Percentiles rank a stretch among this genome's conserved stretches.
phyloP scores from a whole-genome alignment of 2,329 filamentous ascomycete species.

The Diatrype stigma region DNA sequence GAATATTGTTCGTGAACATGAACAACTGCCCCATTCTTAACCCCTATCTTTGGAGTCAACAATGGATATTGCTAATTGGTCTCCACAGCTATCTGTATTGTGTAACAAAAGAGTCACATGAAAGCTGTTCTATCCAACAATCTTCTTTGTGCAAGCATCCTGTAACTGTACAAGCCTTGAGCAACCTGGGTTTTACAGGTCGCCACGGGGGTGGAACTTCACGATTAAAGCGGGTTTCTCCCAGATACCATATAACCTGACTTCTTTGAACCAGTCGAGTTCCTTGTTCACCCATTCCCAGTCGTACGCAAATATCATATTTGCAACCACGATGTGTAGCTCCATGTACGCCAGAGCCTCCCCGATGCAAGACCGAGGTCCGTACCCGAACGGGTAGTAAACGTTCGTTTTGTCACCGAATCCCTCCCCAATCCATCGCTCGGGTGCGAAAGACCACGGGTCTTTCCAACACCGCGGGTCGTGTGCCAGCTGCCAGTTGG shows the following conservation, averaged over 20 bases:
- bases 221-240: slow-evolving; percentile 21
- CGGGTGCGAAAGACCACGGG: slow-evolving; percentile 19
- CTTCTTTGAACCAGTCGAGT: slow-evolving; percentile 17
- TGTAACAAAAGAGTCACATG: neutral
- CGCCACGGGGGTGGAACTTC: slow-evolving; percentile 9
- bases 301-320: slow-evolving; percentile 20
- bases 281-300: slow-evolving; percentile 11
- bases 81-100: neutral
- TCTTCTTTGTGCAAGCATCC: neutral
- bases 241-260: slow-evolving; percentile 22
- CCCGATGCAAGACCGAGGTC: slow-evolving; percentile 21
- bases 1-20: no score
- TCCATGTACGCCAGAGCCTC: slow-evolving; percentile 23
- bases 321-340: slow-evolving; percentile 22
- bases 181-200: neutral
- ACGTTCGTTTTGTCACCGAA: neutral
- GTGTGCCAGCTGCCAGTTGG: slow-evolving; percentile 19
- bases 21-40: no score
- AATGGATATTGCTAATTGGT: neutral
- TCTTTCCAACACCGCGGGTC: slow-evolving; percentile 18
- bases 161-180: neutral
- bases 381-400: slow-evolving; percentile 20
- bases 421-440: slow-evolving; percentile 18
- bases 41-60: no score
- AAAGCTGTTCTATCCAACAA: neutral